Percentiles rank a stretch among this genome's conserved stretches.
Conservation (phyloP, 2,329 filamentous ascomycete species). For the Lasiodiplodia hormozganensis region DNA sequence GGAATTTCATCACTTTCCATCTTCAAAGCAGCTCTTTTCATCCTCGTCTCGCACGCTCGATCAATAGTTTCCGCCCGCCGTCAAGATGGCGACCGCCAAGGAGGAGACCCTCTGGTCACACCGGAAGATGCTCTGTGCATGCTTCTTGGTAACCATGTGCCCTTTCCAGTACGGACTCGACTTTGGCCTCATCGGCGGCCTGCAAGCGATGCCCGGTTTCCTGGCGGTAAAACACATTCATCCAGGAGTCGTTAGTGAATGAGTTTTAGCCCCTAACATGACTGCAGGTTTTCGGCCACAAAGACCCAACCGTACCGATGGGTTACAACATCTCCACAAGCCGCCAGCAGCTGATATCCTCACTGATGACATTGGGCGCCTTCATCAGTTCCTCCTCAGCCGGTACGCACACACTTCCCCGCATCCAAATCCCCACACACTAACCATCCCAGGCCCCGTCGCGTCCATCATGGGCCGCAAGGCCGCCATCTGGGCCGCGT, state of each 20-base stretch:
- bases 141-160: constrained; percentile 56
- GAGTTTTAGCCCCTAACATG: not conserved
- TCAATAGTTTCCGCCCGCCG: not conserved
- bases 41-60: not conserved
- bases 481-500: constrained; percentile 56
- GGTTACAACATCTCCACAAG: constrained; percentile 54
- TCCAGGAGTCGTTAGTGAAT: too few relatives aligned
- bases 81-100: constrained; percentile 35
- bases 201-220: constrained; percentile 61
- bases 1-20: not conserved
- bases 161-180: constrained; percentile 62
- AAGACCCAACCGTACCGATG: constrained; percentile 39
- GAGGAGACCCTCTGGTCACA: constrained; percentile 47
- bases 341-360: constrained; percentile 54
- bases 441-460: constrained; percentile 28
- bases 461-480: constrained; percentile 49
- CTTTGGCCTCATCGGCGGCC: constrained; percentile 59
- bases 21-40: not conserved
- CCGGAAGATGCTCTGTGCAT: constrained; percentile 57
- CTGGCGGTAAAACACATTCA: constrained; percentile 43
- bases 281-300: constrained; percentile 40
- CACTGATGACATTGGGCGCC: constrained; percentile 55
- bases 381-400: constrained; percentile 52
- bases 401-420: constrained; percentile 40
- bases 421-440: too few relatives aligned